phyloP scores from a whole-genome alignment of 768 basidiomycete species.

The Porphyrellus cyaneotinctus region DNA sequence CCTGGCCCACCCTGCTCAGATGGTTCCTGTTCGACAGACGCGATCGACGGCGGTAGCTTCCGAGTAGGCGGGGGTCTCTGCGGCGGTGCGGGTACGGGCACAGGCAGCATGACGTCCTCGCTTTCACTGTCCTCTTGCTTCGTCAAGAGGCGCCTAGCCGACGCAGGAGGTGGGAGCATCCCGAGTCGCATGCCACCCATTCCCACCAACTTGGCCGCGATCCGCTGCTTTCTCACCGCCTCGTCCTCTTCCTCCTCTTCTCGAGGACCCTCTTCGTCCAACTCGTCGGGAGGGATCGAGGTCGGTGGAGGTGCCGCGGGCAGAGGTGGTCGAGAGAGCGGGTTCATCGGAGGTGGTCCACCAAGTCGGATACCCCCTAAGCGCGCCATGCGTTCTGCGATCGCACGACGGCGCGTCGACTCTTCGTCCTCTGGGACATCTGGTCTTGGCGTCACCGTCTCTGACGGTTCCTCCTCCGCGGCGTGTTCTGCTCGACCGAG shows the following conservation, averaged over 20 bases:
- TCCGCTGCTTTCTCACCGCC: constrained; percentile 49
- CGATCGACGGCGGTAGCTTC: constrained; percentile 29
- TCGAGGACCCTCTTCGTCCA: constrained; percentile 21
- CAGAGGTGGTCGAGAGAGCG: constrained; percentile 35
- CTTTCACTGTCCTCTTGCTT: constrained; percentile 30
- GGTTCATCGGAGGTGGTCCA: constrained; percentile 47
- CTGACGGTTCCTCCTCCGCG: constrained; percentile 13
- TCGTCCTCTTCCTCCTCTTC: constrained; percentile 59
- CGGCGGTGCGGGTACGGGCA: constrained; percentile 31
- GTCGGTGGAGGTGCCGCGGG: constrained; percentile 37
- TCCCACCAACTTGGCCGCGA: constrained; percentile 49
- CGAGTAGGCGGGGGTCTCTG: constrained; percentile 29
- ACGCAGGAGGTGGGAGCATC: constrained; percentile 39
- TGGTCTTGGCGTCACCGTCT: constrained; percentile 7
- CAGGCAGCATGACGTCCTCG: constrained; percentile 24
- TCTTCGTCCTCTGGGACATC: constrained; percentile 41
- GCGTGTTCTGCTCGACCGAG: constrained; percentile 1
- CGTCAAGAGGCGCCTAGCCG: constrained; percentile 13
- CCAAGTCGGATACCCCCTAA: constrained; percentile 85
- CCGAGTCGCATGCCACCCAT: constrained; percentile 58
- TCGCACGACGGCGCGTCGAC: constrained; percentile 57
- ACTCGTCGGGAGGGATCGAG: constrained; percentile 26
- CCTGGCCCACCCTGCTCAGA: constrained; percentile 38
- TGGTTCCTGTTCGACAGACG: not conserved
- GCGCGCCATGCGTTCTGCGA: constrained; percentile 94